These are phyloP conservation scores for Kodamaea hsintzibuensis DNA, from an alignment of 805 yeast species.

Conservation along the genomic window DNA sequence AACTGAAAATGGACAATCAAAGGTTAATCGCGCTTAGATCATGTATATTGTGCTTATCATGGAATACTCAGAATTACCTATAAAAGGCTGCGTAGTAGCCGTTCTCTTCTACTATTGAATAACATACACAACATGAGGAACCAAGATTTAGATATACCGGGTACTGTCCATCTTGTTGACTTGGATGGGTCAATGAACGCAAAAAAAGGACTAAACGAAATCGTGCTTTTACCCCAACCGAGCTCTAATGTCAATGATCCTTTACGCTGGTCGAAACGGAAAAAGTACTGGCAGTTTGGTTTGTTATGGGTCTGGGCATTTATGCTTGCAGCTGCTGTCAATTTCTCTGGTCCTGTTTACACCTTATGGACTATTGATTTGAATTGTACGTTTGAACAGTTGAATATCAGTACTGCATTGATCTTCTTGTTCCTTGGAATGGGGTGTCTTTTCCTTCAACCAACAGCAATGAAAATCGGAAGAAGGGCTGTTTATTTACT, in stretches of 20 bases:
- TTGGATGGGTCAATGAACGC: constrained; percentile 28
- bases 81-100: not conserved
- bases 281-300: constrained; percentile 30
- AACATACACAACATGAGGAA: not conserved
- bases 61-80: not conserved
- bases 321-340: constrained; percentile 25
- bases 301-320: constrained; percentile 33
- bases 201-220: constrained; percentile 29
- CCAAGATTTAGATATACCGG: constrained; percentile 38
- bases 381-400: constrained; percentile 33
- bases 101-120: not conserved
- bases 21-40: not conserved
- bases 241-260: constrained; percentile 36
- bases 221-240: constrained; percentile 38
- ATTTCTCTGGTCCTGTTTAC: constrained; percentile 38
- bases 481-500: constrained; percentile 29
- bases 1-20: not conserved
- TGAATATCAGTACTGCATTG: constrained; percentile 50
- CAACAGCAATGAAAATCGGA: constrained; percentile 34
- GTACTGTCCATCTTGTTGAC: constrained; percentile 53
- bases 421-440: constrained; percentile 50
- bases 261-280: constrained; percentile 30
- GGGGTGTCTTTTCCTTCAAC: constrained; percentile 37
- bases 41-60: not conserved
- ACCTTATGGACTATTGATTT: constrained; percentile 32